phyloP scores from a whole-genome alignment of 345 rosid species.

The Boechera divaricarpa region DNA sequence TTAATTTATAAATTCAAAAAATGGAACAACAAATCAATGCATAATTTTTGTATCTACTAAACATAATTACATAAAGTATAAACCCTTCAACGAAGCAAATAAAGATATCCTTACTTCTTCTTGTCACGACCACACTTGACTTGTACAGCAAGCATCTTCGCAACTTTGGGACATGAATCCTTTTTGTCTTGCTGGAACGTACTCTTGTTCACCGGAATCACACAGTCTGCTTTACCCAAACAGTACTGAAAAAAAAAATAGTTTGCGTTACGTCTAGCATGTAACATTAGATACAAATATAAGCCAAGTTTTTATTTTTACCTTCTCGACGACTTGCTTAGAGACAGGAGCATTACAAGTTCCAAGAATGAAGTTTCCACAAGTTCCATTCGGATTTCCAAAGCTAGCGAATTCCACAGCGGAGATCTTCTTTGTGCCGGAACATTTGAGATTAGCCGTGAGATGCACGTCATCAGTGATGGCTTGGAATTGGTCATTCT shows the following conservation, averaged over 20 bases:
- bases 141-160: slow-evolving; percentile 45
- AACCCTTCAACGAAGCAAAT: slow-evolving; percentile 1
- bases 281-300: slow-evolving; percentile 5
- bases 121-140: slow-evolving; percentile 46
- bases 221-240: slow-evolving; percentile 65
- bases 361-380: slow-evolving; percentile 63
- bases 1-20: slow-evolving; percentile 13
- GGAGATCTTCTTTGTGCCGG: slow-evolving; percentile 53
- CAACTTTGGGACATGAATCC: slow-evolving; percentile 37
- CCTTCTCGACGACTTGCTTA: slow-evolving; percentile 71
- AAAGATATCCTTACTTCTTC: slow-evolving; percentile 20
- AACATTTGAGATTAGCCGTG: slow-evolving; percentile 59
- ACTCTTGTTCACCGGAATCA: slow-evolving; percentile 55
- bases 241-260: slow-evolving; percentile 50
- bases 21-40: slow-evolving; percentile 20
- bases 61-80: neutral
- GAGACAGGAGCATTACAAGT: slow-evolving; percentile 58
- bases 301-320: slow-evolving; percentile 1
- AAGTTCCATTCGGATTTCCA: slow-evolving; percentile 76
- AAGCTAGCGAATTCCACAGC: slow-evolving; percentile 81
- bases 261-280: slow-evolving; percentile 2
- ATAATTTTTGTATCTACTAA: slow-evolving; percentile 20
- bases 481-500: slow-evolving; percentile 44
- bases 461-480: slow-evolving; percentile 50
- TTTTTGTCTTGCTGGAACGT: slow-evolving; percentile 45